Evolutionary conservation across 2,329 filamentous ascomycete genomes (phyloP).

Genomic region (Aspergillus proliferans): DNA sequence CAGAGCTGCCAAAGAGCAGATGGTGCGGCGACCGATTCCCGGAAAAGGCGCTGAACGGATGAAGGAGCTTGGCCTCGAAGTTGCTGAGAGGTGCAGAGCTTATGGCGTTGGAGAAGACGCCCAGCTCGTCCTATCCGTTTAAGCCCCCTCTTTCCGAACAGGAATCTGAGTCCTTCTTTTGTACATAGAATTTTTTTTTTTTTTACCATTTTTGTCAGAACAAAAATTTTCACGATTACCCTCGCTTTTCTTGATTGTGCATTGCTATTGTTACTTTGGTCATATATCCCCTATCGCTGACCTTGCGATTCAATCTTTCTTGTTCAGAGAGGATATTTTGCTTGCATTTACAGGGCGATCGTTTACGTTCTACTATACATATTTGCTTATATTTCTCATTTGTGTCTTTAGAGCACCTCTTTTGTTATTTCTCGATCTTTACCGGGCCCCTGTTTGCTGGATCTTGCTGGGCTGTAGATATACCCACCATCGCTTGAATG

Average conservation of each 20-base stretch:
- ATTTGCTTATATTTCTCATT: slow-evolving; percentile 4
- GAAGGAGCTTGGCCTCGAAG: slow-evolving; percentile 81
- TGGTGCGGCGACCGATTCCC: slow-evolving; percentile 59
- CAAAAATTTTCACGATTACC: slow-evolving; percentile 3
- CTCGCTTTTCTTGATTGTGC: slow-evolving; percentile 7
- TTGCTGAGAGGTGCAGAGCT: slow-evolving; percentile 73
- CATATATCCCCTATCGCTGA: slow-evolving; percentile 12
- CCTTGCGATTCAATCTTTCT: slow-evolving; percentile 3
- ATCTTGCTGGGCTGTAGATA: slow-evolving; percentile 6
- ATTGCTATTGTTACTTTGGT: slow-evolving; percentile 10
- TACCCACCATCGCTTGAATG: slow-evolving; percentile 1
- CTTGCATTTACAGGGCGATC: slow-evolving; percentile 24
- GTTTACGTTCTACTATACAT: slow-evolving; percentile 14
- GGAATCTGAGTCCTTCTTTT: slow-evolving; percentile 11
- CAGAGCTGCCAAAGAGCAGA: slow-evolving; percentile 64
- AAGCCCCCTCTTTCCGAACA: slow-evolving; percentile 14
- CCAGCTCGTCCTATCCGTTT: slow-evolving; percentile 69
- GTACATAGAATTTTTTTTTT: slow-evolving; percentile 19
- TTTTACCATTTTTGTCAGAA: background rate
- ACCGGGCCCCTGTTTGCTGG: slow-evolving; percentile 13
- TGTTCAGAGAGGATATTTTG: slow-evolving; percentile 15
- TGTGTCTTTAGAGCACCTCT: background rate
- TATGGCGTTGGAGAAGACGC: slow-evolving; percentile 49
- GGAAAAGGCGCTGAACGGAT: slow-evolving; percentile 90
- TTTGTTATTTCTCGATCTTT: slow-evolving; percentile 7